A percentile compares a stretch with the other conserved stretches of the same genome.
Evolutionary conservation across 2,329 filamentous ascomycete species (phyloP).

Genomic region (Aspergillus candidus): DNA sequence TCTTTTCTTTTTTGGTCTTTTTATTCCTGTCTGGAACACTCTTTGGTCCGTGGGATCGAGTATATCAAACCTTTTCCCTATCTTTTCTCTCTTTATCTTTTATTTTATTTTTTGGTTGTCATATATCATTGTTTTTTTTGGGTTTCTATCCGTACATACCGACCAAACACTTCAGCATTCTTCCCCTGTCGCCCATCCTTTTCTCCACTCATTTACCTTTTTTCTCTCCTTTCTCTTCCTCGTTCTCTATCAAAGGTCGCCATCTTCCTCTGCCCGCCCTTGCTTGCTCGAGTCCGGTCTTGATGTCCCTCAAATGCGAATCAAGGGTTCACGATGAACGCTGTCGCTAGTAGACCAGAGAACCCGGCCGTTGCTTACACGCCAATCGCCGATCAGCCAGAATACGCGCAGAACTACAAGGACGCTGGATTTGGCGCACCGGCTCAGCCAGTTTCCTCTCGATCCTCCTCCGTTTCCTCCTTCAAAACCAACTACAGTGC

Average conservation of each 20-base stretch:
- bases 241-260: conserved; percentile 3
- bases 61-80: background rate
- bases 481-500: conserved; percentile 33
- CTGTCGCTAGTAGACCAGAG: conserved; percentile 35
- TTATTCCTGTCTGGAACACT: background rate
- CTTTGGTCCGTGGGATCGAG: too few relatives aligned
- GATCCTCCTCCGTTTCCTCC: conserved; percentile 32
- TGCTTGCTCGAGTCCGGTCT: conserved; percentile 3
- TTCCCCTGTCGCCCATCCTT: conserved; percentile 4
- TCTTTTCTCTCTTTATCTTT: conserved; percentile 3
- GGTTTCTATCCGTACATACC: background rate
- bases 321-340: conserved; percentile 30
- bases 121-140: background rate
- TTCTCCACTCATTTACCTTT: conserved; percentile 8
- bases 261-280: conserved; percentile 4
- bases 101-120: conserved; percentile 1
- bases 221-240: conserved; percentile 7
- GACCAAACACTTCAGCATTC: conserved; percentile 1
- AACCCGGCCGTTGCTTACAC: conserved; percentile 28
- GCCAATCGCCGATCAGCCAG: conserved; percentile 20
- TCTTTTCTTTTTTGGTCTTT: conserved; percentile 1
- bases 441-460: conserved; percentile 26
- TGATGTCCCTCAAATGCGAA: conserved; percentile 13
- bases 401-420: conserved; percentile 22
- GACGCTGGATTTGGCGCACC: conserved; percentile 23